These are phyloP conservation scores for Mortierella alpina DNA, from an alignment of 192 early-diverging fungal species.

Conservation along the genomic window DNA sequence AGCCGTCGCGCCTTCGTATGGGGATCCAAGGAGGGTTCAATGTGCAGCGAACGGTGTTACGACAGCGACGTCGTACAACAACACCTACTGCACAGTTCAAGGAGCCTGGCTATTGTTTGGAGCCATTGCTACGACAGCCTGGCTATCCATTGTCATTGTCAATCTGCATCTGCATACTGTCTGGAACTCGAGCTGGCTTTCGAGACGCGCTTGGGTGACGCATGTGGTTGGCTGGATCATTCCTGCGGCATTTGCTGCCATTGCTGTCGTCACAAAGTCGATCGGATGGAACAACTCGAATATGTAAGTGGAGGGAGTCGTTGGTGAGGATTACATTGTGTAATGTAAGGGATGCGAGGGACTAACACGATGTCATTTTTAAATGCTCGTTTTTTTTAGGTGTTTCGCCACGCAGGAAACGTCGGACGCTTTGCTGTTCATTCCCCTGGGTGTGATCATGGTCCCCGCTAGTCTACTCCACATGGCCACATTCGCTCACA, in stretches of 20 bases:
- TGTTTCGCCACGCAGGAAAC: conserved; percentile 40
- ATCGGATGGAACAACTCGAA: conserved; percentile 62
- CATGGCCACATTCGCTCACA: conserved; percentile 61
- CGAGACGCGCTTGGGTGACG: conserved; percentile 50
- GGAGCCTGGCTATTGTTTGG: conserved; percentile 61
- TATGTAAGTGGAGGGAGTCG: conserved; percentile 35
- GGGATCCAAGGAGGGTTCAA: conserved; percentile 57
- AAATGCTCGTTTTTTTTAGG: conserved; percentile 4
- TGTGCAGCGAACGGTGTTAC: conserved; percentile 51
- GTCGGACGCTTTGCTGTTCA: conserved; percentile 51
- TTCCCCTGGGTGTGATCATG: conserved; percentile 60
- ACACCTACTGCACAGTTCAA: conserved; percentile 55
- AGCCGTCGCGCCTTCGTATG: conserved; percentile 55
- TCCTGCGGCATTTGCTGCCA: conserved; percentile 54
- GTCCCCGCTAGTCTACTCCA: conserved; percentile 56
- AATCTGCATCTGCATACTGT: conserved; percentile 63
- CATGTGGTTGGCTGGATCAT: conserved; percentile 60
- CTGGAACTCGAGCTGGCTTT: conserved; percentile 62
- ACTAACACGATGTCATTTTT: background rate
- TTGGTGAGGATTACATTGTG: background rate
- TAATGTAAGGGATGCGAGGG: background rate
- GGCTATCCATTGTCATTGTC: conserved; percentile 58
- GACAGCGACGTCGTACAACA: conserved; percentile 54
- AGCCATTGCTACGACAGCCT: conserved; percentile 54
- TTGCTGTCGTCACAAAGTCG: conserved; percentile 51